A percentile compares a stretch with the other conserved stretches of the same genome.
These are phyloP conservation scores for Lepidopterella palustris DNA, from an alignment of 495 filamentous ascomycete genomes.

Conservation along the genomic window DNA sequence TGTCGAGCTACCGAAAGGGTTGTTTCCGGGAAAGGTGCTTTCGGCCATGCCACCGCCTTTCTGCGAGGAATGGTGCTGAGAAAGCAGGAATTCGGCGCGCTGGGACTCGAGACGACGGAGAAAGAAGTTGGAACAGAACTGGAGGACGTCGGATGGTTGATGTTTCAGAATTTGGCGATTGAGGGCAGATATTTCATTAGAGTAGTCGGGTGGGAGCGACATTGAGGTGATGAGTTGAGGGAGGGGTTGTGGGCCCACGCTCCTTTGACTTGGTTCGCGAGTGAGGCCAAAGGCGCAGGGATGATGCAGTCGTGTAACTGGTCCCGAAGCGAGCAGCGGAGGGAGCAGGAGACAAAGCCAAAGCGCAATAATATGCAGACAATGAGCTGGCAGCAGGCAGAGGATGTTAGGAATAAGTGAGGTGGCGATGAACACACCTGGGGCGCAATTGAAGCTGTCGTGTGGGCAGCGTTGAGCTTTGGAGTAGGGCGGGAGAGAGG, in stretches of 20 bases:
- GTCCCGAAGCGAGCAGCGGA: conserved; percentile 22
- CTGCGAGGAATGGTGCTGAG: conserved; percentile 38
- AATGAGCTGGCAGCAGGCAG: not conserved
- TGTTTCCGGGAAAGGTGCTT: conserved; percentile 50
- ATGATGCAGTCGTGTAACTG: conserved; percentile 25
- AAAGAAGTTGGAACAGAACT: conserved; percentile 65
- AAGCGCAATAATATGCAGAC: conserved; percentile 3
- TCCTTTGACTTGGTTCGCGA: conserved; percentile 29
- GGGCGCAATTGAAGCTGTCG: not conserved
- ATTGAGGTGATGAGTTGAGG: conserved; percentile 29
- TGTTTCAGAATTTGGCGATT: conserved; percentile 48
- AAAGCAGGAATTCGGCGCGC: conserved; percentile 48
- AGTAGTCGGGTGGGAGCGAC: conserved; percentile 51
- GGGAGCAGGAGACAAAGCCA: not conserved
- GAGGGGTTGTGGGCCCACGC: conserved; percentile 22
- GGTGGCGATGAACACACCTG: not conserved
- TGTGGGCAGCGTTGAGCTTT: not conserved
- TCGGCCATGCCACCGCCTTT: conserved; percentile 47
- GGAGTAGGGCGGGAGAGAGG: not conserved
- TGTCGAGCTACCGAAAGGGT: conserved; percentile 46
- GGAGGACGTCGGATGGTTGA: conserved; percentile 53
- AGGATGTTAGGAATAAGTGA: not conserved
- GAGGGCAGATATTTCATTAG: conserved; percentile 53
- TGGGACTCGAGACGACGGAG: conserved; percentile 53
- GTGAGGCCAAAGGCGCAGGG: conserved; percentile 20